These are phyloP conservation scores for Scleromitrula shiraiana DNA, from an alignment of 2,329 filamentous ascomycete genomes.

Conservation along the genomic window DNA sequence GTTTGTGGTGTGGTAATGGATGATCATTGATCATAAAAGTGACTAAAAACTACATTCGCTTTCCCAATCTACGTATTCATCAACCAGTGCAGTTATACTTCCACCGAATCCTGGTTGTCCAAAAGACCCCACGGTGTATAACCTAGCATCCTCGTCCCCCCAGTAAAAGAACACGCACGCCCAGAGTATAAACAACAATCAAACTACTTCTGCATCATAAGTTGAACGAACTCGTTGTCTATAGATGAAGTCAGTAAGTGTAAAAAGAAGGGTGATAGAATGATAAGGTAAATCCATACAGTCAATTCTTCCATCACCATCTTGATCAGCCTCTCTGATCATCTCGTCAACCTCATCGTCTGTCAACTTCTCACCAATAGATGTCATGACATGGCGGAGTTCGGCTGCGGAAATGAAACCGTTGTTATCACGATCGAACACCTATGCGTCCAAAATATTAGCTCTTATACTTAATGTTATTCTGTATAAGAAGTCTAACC, in stretches of 20 bases:
- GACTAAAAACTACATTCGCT: conserved; percentile 2
- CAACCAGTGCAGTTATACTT: conserved; percentile 4
- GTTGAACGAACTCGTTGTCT: conserved; percentile 91
- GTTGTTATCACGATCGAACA: conserved; percentile 86
- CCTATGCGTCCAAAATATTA: conserved; percentile 34
- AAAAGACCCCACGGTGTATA: conserved; percentile 13
- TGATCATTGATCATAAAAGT: conserved; percentile 4
- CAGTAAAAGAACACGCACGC: conserved; percentile 8
- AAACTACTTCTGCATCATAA: conserved; percentile 87
- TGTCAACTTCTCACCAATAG: conserved; percentile 83
- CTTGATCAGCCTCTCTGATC: conserved; percentile 86
- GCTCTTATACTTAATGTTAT: too few relatives aligned
- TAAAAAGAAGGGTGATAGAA: neutral
- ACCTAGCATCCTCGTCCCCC: conserved; percentile 10
- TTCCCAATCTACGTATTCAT: neutral
- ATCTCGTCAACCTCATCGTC: conserved; percentile 90
- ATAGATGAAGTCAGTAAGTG: conserved; percentile 19
- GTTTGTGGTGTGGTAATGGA: neutral
- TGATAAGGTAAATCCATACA: too few relatives aligned
- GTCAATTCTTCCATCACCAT: conserved; percentile 81
- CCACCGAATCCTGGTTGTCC: conserved; percentile 7
- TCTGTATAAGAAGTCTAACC: conserved; percentile 36
- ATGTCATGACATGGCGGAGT: conserved; percentile 85
- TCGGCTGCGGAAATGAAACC: conserved; percentile 85
- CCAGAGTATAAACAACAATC: conserved; percentile 10